phyloP scores from a whole-genome alignment of 495 filamentous ascomycete genomes.

The Pyrenopolyporus hunteri region DNA sequence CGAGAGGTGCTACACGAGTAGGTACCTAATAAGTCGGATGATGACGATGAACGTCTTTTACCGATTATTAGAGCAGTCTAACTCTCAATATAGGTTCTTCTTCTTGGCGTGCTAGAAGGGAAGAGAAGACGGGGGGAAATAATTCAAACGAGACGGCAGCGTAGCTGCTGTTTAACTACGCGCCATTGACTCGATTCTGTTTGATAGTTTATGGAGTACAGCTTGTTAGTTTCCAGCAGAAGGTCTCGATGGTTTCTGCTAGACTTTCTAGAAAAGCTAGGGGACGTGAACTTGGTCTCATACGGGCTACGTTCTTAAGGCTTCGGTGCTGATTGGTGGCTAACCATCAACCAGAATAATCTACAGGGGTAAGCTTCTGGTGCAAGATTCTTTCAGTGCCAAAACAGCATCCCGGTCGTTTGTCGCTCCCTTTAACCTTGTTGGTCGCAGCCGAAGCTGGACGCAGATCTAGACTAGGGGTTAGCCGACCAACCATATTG shows the following conservation, averaged over 20 bases:
- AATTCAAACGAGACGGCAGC: neutral
- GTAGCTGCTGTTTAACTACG: neutral
- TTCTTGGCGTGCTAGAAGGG: neutral
- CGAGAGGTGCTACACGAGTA: conserved; percentile 10
- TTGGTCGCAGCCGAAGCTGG: conserved; percentile 21
- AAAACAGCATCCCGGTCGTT: conserved; percentile 28
- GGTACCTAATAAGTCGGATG: conserved; percentile 9
- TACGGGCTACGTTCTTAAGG: conserved; percentile 5
- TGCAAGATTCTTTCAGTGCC: conserved; percentile 23
- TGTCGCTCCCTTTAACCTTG: conserved; percentile 18
- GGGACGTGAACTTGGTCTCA: conserved; percentile 6
- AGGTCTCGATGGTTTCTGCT: neutral
- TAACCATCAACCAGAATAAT: neutral
- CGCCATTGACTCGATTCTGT: neutral
- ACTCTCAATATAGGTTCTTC: neutral
- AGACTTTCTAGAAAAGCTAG: conserved; percentile 14
- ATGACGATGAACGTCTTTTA: conserved; percentile 11
- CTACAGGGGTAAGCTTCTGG: conserved; percentile 33
- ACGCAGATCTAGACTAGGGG: conserved; percentile 34
- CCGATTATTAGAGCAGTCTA: neutral
- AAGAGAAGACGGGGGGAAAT: conserved; percentile 8
- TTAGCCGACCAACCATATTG: conserved; percentile 24
- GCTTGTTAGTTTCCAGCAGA: neutral
- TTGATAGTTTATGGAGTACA: no score
- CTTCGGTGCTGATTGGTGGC: conserved; percentile 12